Conservation (phyloP, 768 basidiomycete genomes). For the Boletus speciosus region DNA sequence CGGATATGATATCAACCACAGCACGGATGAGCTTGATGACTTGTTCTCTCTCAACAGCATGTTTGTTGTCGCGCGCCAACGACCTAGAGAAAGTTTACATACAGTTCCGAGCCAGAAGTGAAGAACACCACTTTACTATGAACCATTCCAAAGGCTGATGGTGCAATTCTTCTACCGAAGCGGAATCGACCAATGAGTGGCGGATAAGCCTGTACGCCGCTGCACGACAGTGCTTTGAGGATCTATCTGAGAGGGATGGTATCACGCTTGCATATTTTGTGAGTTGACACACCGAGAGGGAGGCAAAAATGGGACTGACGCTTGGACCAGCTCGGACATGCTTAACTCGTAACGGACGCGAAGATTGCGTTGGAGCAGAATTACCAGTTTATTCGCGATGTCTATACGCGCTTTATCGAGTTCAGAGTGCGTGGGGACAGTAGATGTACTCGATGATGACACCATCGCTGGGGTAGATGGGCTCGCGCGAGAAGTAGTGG, state of each 20-base stretch:
- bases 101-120: background rate
- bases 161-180: conserved; percentile 64
- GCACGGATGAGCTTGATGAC: conserved; percentile 84
- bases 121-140: conserved; percentile 69
- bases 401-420: conserved; percentile 57
- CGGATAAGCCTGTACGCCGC: conserved; percentile 83
- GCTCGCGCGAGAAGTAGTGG: conserved; percentile 39
- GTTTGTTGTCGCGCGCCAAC: conserved; percentile 79
- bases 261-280: conserved; percentile 54
- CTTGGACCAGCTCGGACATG: conserved; percentile 64
- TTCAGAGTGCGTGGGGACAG: conserved; percentile 37
- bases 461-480: conserved; percentile 35
- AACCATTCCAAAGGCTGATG: conserved; percentile 80
- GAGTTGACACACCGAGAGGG: conserved; percentile 8
- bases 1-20: conserved; percentile 73
- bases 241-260: conserved; percentile 72
- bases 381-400: conserved; percentile 60
- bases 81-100: conserved; percentile 47
- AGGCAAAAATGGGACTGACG: conserved; percentile 46
- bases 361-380: conserved; percentile 63
- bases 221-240: conserved; percentile 70
- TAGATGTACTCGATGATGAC: conserved; percentile 36
- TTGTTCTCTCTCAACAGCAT: conserved; percentile 86
- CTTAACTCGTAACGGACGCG: conserved; percentile 76
- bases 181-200: conserved; percentile 67